phyloP scores from a whole-genome alignment of 768 basidiomycete species.

The Pseudohyphozyma bogoriensis region DNA sequence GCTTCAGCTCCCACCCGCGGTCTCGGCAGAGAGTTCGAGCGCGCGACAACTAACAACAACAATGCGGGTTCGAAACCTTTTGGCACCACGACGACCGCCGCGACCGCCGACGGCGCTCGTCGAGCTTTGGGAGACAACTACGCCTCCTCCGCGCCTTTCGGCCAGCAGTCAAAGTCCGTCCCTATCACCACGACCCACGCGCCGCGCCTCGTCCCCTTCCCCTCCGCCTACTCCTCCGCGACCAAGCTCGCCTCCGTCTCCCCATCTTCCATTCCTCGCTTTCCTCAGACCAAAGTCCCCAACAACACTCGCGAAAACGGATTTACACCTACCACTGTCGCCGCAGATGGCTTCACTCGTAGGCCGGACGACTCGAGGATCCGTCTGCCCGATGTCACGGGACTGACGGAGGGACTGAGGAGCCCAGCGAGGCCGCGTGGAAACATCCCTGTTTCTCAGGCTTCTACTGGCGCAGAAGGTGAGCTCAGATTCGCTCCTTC shows the following conservation, averaged over 20 bases:
- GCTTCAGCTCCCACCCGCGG: background rate
- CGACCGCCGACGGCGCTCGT: background rate
- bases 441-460: background rate
- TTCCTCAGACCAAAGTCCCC: no score
- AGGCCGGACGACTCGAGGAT: constrained; percentile 2
- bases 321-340: no score
- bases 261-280: no score
- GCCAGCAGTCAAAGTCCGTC: background rate
- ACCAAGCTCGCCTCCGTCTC: background rate
- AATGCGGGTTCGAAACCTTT: background rate
- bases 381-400: constrained; percentile 31
- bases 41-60: background rate
- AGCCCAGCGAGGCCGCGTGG: constrained; percentile 8
- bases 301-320: background rate
- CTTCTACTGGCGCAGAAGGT: constrained; percentile 12
- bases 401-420: constrained; percentile 28
- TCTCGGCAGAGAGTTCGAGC: background rate
- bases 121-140: no score
- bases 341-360: no score
- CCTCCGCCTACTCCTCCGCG: background rate
- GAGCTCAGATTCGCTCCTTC: background rate
- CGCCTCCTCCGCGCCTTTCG: no score
- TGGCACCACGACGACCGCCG: background rate
- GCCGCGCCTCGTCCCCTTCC: background rate
- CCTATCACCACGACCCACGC: background rate